Evolutionary conservation across 805 yeast species (phyloP).

Genomic region (Candida sanyiensis): DNA sequence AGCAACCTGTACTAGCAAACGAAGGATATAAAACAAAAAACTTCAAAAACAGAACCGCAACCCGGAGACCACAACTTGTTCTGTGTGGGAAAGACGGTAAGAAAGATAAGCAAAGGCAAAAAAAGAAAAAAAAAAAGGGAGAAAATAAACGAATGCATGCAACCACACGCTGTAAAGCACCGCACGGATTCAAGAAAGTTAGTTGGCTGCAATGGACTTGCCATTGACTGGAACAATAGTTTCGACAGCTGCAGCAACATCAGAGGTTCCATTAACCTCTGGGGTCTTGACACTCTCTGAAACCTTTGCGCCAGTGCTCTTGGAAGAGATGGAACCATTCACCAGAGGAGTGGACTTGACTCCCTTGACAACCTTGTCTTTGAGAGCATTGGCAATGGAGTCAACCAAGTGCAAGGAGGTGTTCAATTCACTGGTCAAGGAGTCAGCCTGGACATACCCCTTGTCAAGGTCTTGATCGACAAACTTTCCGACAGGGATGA

Average conservation of each 20-base stretch:
- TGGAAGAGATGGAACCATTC: conserved; percentile 3
- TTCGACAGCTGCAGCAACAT: conserved; percentile 3
- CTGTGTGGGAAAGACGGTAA: not conserved
- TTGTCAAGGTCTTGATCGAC: conserved; percentile 1
- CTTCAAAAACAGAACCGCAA: not conserved
- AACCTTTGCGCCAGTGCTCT: conserved; percentile 1
- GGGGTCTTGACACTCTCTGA: not conserved
- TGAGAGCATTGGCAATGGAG: conserved; percentile 1
- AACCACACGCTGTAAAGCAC: too few relatives aligned
- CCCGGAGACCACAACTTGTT: not conserved
- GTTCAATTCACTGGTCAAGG: conserved; percentile 4
- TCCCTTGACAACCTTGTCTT: not conserved
- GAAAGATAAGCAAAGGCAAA: not conserved
- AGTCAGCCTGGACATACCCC: conserved; percentile 5
- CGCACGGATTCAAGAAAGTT: too few relatives aligned
- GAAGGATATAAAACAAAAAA: not conserved
- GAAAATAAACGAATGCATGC: too few relatives aligned
- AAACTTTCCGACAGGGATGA: conserved; percentile 4
- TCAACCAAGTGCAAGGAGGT: conserved; percentile 1
- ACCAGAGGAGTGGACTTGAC: conserved; percentile 2
- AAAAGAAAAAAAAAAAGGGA: not conserved
- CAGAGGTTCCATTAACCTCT: conserved; percentile 2
- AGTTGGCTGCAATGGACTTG: conserved; percentile 1
- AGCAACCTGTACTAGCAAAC: not conserved
- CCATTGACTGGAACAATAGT: conserved; percentile 2